A percentile compares a stretch with the other conserved stretches of the same genome.
Conservation (phyloP, 495 filamentous ascomycete species). For the Daldinia grandis region DNA sequence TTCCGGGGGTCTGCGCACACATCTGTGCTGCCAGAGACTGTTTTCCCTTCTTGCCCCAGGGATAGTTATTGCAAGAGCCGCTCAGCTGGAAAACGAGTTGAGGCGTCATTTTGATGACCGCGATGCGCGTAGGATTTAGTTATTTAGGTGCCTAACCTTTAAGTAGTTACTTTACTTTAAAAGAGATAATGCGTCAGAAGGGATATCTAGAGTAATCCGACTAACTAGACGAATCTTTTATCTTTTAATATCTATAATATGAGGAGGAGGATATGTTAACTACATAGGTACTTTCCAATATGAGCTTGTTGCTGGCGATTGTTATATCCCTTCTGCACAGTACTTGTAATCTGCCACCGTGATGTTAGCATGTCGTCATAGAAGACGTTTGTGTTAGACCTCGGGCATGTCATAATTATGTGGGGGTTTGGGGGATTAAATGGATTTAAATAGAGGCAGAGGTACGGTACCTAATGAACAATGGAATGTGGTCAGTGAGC, state of each 20-base stretch:
- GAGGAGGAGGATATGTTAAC: background rate
- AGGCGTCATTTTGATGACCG: conserved; percentile 29
- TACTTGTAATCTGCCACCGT: conserved; percentile 6
- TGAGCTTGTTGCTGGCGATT: background rate
- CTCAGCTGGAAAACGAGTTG: conserved; percentile 59
- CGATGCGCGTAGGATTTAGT: background rate
- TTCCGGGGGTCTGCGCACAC: conserved; percentile 70
- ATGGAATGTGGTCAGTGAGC: background rate
- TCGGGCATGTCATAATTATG: conserved; percentile 25
- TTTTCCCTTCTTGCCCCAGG: conserved; percentile 75
- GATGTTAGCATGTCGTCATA: conserved; percentile 37
- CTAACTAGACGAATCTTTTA: background rate
- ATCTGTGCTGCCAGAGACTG: conserved; percentile 74
- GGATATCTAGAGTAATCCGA: background rate
- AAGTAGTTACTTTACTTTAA: background rate
- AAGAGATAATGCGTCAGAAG: background rate
- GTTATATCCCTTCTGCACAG: background rate
- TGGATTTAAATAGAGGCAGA: too few species aligned
- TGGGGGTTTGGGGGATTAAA: conserved; percentile 1
- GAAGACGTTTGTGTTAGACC: conserved; percentile 18
- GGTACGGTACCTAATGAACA: background rate
- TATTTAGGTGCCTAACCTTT: too few species aligned
- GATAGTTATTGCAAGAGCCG: conserved; percentile 64
- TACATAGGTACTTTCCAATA: background rate
- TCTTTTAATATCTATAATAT: background rate